A percentile compares a stretch with the other conserved stretches of the same genome.
Conservation (phyloP, 2,329 filamentous ascomycete species). For the Penicillium nordicum region DNA sequence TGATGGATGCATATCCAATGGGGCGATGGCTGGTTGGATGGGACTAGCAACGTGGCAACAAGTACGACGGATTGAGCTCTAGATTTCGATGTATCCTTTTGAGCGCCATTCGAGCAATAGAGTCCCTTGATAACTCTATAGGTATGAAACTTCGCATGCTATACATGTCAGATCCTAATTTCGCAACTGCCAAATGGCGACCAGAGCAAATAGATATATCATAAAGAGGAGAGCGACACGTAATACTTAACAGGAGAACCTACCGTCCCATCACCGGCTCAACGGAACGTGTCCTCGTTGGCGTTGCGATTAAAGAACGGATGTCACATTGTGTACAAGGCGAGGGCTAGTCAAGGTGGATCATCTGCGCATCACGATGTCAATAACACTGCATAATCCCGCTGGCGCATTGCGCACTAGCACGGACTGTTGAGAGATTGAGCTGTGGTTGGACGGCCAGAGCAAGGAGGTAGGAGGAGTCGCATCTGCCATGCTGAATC, state of each 20-base stretch:
- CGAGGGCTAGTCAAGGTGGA: not conserved
- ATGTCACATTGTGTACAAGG: not conserved
- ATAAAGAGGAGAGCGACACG: too few species aligned
- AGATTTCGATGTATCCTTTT: not conserved
- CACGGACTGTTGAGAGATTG: not conserved
- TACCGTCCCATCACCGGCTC: too few species aligned
- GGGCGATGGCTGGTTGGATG: not conserved
- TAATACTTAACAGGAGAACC: not conserved
- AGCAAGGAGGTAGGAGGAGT: not conserved
- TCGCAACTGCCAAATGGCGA: not conserved
- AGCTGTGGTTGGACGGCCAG: not conserved
- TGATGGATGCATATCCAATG: not conserved
- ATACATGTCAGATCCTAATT: not conserved
- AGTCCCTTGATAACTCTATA: not conserved
- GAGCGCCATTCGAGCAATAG: not conserved
- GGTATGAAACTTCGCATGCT: not conserved
- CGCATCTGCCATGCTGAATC: not conserved
- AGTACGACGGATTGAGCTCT: not conserved
- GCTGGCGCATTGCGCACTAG: not conserved
- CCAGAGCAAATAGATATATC: not conserved
- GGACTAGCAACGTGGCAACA: not conserved
- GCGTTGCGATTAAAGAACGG: not conserved
- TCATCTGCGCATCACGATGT: not conserved
- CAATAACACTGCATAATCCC: not conserved
- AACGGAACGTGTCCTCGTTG: not conserved